A percentile compares a stretch with the other conserved stretches of the same genome.
Conservation (phyloP, 352 stramenopile species). For the Phytophthora fragariaefolia region DNA sequence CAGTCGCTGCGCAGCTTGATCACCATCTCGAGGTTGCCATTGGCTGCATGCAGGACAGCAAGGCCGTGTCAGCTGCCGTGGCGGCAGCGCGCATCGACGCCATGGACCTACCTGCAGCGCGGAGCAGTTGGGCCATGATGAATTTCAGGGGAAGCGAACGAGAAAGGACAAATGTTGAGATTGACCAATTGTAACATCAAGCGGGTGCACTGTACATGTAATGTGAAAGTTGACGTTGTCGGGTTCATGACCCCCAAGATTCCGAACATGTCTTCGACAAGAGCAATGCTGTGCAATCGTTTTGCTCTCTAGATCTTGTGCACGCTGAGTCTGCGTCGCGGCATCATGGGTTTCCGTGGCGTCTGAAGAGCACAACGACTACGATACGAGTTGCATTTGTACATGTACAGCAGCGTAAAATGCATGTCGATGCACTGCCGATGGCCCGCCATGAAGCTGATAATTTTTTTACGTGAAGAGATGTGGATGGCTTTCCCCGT, state of each 20-base stretch:
- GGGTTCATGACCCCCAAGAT: background rate
- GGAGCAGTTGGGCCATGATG: conserved; percentile 56
- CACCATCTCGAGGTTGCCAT: conserved; percentile 77
- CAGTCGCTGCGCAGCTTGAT: conserved; percentile 70
- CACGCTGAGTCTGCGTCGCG: too few species aligned
- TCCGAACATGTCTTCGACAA: too few species aligned
- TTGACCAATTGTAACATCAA: conserved; percentile 15
- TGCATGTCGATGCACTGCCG: too few species aligned
- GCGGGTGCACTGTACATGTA: conserved; percentile 5
- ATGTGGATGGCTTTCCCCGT: too few species aligned
- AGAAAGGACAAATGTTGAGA: conserved; percentile 1
- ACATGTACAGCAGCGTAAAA: too few species aligned
- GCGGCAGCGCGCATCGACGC: background rate
- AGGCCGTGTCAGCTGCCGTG: background rate
- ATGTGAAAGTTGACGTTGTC: conserved; percentile 25
- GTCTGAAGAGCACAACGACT: too few species aligned
- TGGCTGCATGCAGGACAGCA: conserved; percentile 38
- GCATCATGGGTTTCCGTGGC: too few species aligned
- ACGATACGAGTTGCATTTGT: too few species aligned
- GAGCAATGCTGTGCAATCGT: too few species aligned
- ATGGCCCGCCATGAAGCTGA: too few species aligned
- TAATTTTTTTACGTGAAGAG: too few species aligned
- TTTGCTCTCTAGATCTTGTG: too few species aligned
- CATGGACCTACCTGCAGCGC: conserved; percentile 40
- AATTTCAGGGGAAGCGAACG: background rate